Percentiles rank a stretch among this genome's conserved stretches.
Conservation (phyloP, 2,329 filamentous ascomycete genomes). For the Celoporthe dispersa region DNA sequence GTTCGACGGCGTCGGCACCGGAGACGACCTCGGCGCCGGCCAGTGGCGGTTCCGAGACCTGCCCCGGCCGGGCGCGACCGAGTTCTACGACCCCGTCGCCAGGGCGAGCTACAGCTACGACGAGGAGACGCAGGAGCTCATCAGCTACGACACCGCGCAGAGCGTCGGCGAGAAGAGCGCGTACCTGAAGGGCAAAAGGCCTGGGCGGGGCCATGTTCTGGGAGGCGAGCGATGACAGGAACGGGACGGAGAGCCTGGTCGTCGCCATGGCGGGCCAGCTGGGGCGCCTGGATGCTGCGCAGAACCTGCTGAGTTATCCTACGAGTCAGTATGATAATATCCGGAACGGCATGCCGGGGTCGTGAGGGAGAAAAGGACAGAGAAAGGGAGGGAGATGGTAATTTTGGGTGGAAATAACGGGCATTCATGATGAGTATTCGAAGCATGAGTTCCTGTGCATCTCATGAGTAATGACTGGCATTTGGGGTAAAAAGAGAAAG, state of each 20-base stretch:
- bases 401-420: too few species aligned
- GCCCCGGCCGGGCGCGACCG: conserved; percentile 61
- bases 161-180: conserved; percentile 64
- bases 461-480: conserved; percentile 3
- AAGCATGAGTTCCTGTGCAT: not conserved
- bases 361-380: conserved; percentile 5
- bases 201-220: conserved; percentile 84
- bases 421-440: not conserved
- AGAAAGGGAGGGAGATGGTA: too few species aligned
- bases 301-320: conserved; percentile 61
- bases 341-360: conserved; percentile 37
- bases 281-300: conserved; percentile 51
- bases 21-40: conserved; percentile 50
- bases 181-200: conserved; percentile 62
- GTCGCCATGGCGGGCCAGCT: conserved; percentile 52
- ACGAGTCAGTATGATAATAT: conserved; percentile 64
- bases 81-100: conserved; percentile 59
- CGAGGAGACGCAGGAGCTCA: conserved; percentile 57
- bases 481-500: not conserved
- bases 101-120: conserved; percentile 77
- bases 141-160: conserved; percentile 69
- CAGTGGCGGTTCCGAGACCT: conserved; percentile 77
- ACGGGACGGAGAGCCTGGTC: conserved; percentile 61
- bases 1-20: conserved; percentile 67
- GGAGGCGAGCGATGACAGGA: conserved; percentile 74